phyloP scores from a whole-genome alignment of 805 yeast genomes.

The Myxozyma mucilagina region DNA sequence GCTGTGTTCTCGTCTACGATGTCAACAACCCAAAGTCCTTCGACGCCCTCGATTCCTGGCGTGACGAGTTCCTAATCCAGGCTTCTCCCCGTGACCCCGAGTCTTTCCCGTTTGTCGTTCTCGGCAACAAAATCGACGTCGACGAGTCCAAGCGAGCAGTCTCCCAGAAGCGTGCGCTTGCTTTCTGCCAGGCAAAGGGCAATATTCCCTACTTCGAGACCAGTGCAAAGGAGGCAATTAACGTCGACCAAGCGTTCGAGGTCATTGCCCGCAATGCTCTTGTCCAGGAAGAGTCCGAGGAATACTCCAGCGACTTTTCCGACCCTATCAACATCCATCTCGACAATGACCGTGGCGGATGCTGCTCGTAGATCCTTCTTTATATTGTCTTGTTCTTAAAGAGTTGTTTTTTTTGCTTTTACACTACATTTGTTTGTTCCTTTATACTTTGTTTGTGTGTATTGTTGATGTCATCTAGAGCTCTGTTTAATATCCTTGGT shows the following conservation, averaged over 20 bases:
- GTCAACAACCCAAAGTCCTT: conserved; percentile 93
- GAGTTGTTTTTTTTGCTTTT: not conserved
- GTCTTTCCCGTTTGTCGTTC: conserved; percentile 90
- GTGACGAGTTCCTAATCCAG: conserved; percentile 92
- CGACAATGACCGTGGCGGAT: conserved; percentile 74
- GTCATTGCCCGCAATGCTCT: conserved; percentile 89
- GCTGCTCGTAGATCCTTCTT: conserved; percentile 41
- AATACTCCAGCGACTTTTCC: conserved; percentile 87
- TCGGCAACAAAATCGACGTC: conserved; percentile 93
- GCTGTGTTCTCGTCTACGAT: conserved; percentile 94
- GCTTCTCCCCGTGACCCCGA: conserved; percentile 93
- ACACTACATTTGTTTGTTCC: not conserved
- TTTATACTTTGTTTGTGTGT: not conserved
- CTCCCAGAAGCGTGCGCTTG: conserved; percentile 59
- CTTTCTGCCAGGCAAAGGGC: conserved; percentile 62
- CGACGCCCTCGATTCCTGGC: conserved; percentile 86
- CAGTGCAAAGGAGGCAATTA: conserved; percentile 95
- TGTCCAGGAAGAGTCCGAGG: conserved; percentile 91
- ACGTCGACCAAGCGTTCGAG: conserved; percentile 93
- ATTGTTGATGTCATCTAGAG: not conserved
- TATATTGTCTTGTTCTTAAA: too few relatives aligned
- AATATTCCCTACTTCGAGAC: conserved; percentile 93
- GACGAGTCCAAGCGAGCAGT: conserved; percentile 85
- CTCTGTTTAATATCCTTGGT: not conserved
- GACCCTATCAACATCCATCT: conserved; percentile 95